A percentile compares a stretch with the other conserved stretches of the same genome.
These are phyloP conservation scores for Tremellales sp. DNA, from an alignment of 1,284 basidiomycete genomes.

Conservation along the genomic window DNA sequence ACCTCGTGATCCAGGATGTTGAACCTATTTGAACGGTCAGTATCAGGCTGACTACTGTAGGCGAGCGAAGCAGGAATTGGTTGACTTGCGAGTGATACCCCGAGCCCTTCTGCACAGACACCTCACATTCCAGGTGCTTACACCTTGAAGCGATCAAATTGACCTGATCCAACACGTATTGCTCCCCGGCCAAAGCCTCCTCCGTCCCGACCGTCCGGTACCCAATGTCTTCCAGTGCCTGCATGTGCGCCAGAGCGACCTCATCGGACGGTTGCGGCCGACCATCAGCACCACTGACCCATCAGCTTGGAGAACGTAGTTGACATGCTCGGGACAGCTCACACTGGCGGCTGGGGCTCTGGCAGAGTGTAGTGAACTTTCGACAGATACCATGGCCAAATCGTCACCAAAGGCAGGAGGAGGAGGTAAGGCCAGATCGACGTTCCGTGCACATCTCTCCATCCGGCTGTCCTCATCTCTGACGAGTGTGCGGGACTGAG, in stretches of 20 bases:
- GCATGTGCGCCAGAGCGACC: slow-evolving; percentile 38
- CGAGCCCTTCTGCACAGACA: slow-evolving; percentile 79
- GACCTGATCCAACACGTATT: slow-evolving; percentile 72
- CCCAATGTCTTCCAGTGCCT: slow-evolving; percentile 67
- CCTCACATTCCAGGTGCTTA: slow-evolving; percentile 69
- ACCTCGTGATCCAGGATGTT: slow-evolving; percentile 78
- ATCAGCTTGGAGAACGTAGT: neutral
- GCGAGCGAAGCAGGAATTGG: neutral
- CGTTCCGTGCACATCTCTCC: neutral
- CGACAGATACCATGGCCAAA: slow-evolving; percentile 9
- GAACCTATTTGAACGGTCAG: slow-evolving; percentile 56
- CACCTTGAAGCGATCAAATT: slow-evolving; percentile 61
- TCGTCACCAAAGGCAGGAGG: slow-evolving; percentile 7
- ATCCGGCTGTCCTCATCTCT: neutral
- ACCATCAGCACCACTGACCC: slow-evolving; percentile 25
- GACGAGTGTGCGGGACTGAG: too few species aligned
- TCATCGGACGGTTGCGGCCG: slow-evolving; percentile 37
- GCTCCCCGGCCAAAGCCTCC: slow-evolving; percentile 80
- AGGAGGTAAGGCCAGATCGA: slow-evolving; percentile 7
- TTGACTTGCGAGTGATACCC: slow-evolving; percentile 72
- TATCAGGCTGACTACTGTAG: neutral
- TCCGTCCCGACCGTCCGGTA: slow-evolving; percentile 87
- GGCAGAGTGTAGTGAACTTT: slow-evolving; percentile 14
- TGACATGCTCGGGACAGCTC: neutral
- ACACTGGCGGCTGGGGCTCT: slow-evolving; percentile 9